Evolutionary conservation across 257 asterid species (phyloP), one percentile per base, ranked within the genome.

Genomic region (Osmanthus fragrans): DNA sequence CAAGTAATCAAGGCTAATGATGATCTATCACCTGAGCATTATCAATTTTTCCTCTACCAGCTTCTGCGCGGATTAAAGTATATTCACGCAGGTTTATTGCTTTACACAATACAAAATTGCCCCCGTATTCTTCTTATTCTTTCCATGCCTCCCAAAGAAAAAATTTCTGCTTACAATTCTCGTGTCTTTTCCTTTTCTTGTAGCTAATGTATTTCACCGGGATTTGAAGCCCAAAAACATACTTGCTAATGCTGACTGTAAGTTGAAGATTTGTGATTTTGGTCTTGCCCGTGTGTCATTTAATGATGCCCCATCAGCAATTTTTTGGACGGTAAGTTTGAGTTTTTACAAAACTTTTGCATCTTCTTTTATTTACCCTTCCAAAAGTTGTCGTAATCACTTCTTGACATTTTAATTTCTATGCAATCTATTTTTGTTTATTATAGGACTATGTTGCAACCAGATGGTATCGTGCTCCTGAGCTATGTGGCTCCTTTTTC

Each of bases 391-490:
- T 64, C 23, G 11, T 78, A 60, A 60, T 13, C 11, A 29, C 68
- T 33, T 77, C 65, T 84, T 86, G 37, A 56, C 76, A 37, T 64
- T 82, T 25, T 75, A 72, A 47, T 76, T 69, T 56, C 81, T 49
- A 23, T 54, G 74, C 73, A 25, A 6, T 25, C 25, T 12, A 11
- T 60, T 73, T 69, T 42, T 63, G 77, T 79, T 74, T 68, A 56
- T 73, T 88, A 76, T 85, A 94, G 99, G 99, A 94, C 84, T 94
- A 94, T 83, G 99, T 94, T 71, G 99, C 99, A 77, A 94, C 97
- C 73, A 88, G 99, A 76, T 94, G 99, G 99, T 94, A 92, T 77
- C 96, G 97, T 77, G 98, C 98, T 83, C 98, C 98, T 64, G 98
- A 94, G 87, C 85, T 92, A 82, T 94, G 99, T 34, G 99, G 99